phyloP scores from a whole-genome alignment of 495 filamentous ascomycete genomes.

The Hypoxylon fragiforme region DNA sequence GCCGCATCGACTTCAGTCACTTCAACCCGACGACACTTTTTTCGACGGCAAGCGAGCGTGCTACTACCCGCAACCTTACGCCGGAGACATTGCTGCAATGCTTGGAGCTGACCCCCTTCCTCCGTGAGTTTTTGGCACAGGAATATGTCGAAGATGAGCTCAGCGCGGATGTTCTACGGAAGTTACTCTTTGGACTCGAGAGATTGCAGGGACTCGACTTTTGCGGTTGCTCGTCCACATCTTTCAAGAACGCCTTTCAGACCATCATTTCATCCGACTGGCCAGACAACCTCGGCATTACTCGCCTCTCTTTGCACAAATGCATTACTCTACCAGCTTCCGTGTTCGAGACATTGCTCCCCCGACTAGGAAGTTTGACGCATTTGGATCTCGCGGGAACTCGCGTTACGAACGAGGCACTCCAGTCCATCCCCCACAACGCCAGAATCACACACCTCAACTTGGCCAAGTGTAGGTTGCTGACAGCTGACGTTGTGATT shows the following conservation, averaged over 20 bases:
- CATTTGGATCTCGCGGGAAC: slow-evolving; percentile 83
- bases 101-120: slow-evolving; percentile 72
- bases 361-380: slow-evolving; percentile 69
- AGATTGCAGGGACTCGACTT: slow-evolving; percentile 75
- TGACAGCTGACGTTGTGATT: slow-evolving; percentile 68
- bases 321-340: slow-evolving; percentile 72
- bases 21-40: slow-evolving; percentile 84
- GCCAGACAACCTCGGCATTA: slow-evolving; percentile 60
- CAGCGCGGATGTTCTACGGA: slow-evolving; percentile 65
- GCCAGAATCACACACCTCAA: slow-evolving; percentile 81
- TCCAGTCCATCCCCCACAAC: slow-evolving; percentile 70
- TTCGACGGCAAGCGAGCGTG: slow-evolving; percentile 76
- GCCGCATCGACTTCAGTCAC: slow-evolving; percentile 84
- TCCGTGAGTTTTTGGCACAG: slow-evolving; percentile 80
- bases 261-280: slow-evolving; percentile 43
- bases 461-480: slow-evolving; percentile 71
- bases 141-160: slow-evolving; percentile 85
- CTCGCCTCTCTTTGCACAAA: slow-evolving; percentile 77
- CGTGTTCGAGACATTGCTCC: slow-evolving; percentile 70
- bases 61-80: slow-evolving; percentile 80
- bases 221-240: slow-evolving; percentile 72
- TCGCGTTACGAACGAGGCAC: slow-evolving; percentile 71
- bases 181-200: slow-evolving; percentile 73
- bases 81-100: slow-evolving; percentile 74
- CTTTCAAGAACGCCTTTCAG: slow-evolving; percentile 65